These are phyloP conservation scores for Arachnopeziza araneosa DNA, from an alignment of 2,329 filamentous ascomycete species.

Conservation along the genomic window DNA sequence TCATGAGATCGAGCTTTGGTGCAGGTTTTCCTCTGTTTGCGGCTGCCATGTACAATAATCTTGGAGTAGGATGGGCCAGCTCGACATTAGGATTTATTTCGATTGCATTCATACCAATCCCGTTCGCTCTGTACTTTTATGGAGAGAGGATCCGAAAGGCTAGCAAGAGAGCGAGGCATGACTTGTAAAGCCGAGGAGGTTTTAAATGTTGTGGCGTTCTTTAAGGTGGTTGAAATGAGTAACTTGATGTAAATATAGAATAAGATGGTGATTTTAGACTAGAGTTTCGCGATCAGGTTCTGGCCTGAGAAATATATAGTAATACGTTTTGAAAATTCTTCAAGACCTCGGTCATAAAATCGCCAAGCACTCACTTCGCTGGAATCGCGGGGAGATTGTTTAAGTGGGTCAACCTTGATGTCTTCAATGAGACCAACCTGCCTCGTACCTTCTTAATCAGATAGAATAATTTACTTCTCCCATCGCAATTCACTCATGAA, in stretches of 20 bases:
- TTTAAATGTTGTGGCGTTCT: background rate
- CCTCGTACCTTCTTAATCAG: background rate
- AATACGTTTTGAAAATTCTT: background rate
- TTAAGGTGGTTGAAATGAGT: background rate
- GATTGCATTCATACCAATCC: conserved; percentile 26
- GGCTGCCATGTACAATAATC: conserved; percentile 28
- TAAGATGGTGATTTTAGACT: background rate
- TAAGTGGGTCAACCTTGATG: background rate
- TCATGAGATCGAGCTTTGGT: conserved; percentile 31
- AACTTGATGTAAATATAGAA: background rate
- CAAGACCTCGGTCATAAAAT: no score
- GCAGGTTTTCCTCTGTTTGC: conserved; percentile 34
- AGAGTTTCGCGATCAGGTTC: background rate
- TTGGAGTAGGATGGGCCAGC: conserved; percentile 32
- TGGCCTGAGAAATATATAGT: background rate
- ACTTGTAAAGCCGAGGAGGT: conserved; percentile 8
- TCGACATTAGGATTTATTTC: conserved; percentile 31
- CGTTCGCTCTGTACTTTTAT: conserved; percentile 23
- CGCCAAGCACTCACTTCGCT: no score
- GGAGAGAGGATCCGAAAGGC: conserved; percentile 18
- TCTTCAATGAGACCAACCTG: background rate
- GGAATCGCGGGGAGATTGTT: background rate
- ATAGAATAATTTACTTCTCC: background rate
- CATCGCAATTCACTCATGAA: background rate
- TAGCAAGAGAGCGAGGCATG: conserved; percentile 23